These are phyloP conservation scores for Verticillium nonalfalfae DNA, from an alignment of 2,329 filamentous ascomycete genomes.

Conservation along the genomic window DNA sequence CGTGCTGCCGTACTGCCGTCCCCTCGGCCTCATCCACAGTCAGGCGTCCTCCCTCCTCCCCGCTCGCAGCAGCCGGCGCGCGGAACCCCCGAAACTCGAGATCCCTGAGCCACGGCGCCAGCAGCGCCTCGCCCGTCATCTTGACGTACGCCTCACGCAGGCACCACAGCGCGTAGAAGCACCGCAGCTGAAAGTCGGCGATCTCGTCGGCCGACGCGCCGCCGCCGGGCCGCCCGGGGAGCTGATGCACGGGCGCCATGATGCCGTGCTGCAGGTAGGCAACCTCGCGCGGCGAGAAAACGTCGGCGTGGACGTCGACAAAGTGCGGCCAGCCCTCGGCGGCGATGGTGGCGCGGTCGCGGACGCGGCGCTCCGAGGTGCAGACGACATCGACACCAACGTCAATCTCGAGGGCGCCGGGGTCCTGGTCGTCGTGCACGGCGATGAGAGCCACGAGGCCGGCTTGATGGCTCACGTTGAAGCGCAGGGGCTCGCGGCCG, in stretches of 20 bases:
- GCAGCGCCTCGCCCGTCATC: constrained; percentile 71
- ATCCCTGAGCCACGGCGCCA: constrained; percentile 65
- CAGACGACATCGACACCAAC: constrained; percentile 75
- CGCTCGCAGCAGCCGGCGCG: constrained; percentile 36
- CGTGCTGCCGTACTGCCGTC: constrained; percentile 24
- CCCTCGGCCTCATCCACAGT: constrained; percentile 22
- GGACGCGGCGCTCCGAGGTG: constrained; percentile 60
- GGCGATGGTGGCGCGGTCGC: constrained; percentile 48
- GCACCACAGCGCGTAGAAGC: constrained; percentile 75
- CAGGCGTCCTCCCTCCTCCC: constrained; percentile 18
- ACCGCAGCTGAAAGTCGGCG: constrained; percentile 57
- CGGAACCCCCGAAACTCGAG: constrained; percentile 62
- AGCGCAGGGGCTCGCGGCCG: constrained; percentile 44
- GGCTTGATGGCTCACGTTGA: constrained; percentile 76
- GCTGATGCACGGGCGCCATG: constrained; percentile 11
- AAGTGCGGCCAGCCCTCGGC: constrained; percentile 58
- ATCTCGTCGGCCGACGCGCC: constrained; percentile 27
- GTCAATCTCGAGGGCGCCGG: constrained; percentile 9
- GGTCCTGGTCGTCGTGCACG: constrained; percentile 24
- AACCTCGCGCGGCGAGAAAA: constrained; percentile 59
- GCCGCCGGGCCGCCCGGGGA: constrained; percentile 11
- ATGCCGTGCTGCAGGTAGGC: constrained; percentile 50
- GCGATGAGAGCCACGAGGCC: constrained; percentile 66
- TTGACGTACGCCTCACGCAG: constrained; percentile 78
- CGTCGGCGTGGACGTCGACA: constrained; percentile 66